Conservation (phyloP, 331 rosid species). For the Rhamnella rubrinervis region DNA sequence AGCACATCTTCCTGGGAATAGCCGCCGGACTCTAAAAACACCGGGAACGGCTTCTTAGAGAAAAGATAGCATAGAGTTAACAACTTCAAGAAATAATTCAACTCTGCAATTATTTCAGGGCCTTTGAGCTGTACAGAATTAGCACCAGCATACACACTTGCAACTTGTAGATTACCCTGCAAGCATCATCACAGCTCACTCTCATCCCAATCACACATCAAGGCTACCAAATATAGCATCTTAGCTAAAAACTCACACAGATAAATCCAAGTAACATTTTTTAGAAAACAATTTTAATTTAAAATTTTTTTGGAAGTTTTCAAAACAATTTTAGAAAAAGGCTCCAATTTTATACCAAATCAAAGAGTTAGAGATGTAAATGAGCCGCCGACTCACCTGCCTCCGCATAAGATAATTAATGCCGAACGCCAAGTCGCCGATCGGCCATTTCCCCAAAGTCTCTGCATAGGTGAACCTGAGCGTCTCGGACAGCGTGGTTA, state of each 20-base stretch:
- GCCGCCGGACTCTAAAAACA: conserved; percentile 87
- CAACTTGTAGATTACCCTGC: conserved; percentile 88
- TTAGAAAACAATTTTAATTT: not conserved
- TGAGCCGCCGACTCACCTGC: conserved; percentile 49
- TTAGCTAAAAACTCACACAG: not conserved
- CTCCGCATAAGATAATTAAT: conserved; percentile 86
- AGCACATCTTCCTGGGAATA: conserved; percentile 74
- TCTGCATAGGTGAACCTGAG: conserved; percentile 83
- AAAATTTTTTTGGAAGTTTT: not conserved
- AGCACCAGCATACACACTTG: conserved; percentile 85
- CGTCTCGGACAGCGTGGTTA: conserved; percentile 76
- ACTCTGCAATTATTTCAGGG: conserved; percentile 60
- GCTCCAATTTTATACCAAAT: not conserved
- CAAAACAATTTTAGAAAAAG: not conserved
- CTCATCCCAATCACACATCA: not conserved
- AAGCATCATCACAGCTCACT: conserved; percentile 10
- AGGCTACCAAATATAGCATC: not conserved
- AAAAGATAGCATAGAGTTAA: conserved; percentile 72
- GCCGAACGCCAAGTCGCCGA: conserved; percentile 97
- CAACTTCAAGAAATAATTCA: conserved; percentile 63
- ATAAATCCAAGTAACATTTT: not conserved
- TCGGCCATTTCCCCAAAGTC: conserved; percentile 95
- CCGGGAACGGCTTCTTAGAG: conserved; percentile 91
- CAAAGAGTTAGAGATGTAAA: not conserved
- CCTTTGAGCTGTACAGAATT: conserved; percentile 71